phyloP scores from a whole-genome alignment of 108 stramenopile species.

The Nitzschia inconspicua region DNA sequence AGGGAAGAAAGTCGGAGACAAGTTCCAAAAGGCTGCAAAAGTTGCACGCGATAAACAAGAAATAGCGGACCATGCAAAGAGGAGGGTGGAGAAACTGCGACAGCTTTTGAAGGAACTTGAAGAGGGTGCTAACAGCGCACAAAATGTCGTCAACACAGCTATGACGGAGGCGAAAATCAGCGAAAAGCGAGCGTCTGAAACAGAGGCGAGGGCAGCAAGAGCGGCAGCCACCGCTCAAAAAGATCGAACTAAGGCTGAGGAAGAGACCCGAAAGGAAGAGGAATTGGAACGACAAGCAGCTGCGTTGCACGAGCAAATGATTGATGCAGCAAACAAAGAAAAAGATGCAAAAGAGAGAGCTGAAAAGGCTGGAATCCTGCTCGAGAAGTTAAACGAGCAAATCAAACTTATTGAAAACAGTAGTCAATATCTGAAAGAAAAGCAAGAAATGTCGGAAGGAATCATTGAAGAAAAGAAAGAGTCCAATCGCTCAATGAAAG shows the following conservation, averaged over 20 bases:
- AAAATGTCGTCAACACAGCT: conserved; percentile 76
- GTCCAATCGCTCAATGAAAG: conserved; percentile 3
- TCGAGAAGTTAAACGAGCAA: conserved; percentile 63
- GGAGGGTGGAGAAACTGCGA: conserved; percentile 46
- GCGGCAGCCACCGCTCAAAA: conserved; percentile 52
- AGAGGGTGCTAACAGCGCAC: conserved; percentile 48
- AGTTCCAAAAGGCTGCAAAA: conserved; percentile 52
- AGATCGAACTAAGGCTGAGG: conserved; percentile 54
- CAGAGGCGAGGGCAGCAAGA: conserved; percentile 59
- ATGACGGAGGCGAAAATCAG: conserved; percentile 79
- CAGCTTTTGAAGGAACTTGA: conserved; percentile 50
- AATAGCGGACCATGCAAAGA: conserved; percentile 53
- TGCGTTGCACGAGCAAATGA: conserved; percentile 36
- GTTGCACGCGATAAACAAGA: conserved; percentile 63
- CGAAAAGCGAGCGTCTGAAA: conserved; percentile 71
- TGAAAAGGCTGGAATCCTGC: conserved; percentile 40
- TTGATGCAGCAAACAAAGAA: conserved; percentile 25
- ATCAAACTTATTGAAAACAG: conserved; percentile 47
- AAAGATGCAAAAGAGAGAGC: conserved; percentile 35
- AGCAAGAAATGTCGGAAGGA: conserved; percentile 14
- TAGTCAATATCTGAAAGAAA: conserved; percentile 32
- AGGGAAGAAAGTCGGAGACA: conserved; percentile 40
- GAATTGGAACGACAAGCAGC: conserved; percentile 47
- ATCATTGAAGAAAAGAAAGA: conserved; percentile 27
- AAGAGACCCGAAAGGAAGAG: conserved; percentile 68